Evolutionary conservation across 306 rosid genomes (phyloP).

Genomic region (Lagenaria siceraria): DNA sequence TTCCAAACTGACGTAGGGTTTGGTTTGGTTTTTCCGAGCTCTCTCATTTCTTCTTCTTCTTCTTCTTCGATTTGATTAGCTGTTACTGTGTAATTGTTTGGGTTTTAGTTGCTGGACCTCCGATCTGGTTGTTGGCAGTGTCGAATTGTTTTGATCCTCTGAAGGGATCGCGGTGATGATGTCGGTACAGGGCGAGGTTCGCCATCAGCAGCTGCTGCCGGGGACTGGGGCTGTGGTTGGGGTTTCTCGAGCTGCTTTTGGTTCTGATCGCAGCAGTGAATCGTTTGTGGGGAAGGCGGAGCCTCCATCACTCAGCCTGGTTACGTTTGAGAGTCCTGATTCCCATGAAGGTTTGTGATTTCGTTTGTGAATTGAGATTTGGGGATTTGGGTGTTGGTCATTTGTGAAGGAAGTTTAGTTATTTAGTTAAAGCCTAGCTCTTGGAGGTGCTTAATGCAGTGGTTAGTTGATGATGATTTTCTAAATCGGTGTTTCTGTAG

Average conservation of each 20-base stretch:
- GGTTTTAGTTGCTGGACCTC: background rate
- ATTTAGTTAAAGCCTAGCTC: background rate
- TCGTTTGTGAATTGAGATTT: background rate
- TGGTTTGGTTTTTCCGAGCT: conserved; percentile 12
- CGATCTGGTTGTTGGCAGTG: conserved; percentile 10
- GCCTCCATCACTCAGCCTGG: conserved; percentile 23
- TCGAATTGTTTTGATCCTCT: conserved; percentile 19
- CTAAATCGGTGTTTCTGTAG: background rate
- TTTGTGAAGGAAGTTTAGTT: background rate
- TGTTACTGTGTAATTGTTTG: background rate
- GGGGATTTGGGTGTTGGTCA: background rate
- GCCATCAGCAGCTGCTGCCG: conserved; percentile 24
- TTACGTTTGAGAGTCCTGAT: conserved; percentile 20
- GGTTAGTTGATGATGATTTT: background rate
- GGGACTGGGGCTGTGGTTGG: conserved; percentile 13
- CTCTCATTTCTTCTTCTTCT: background rate
- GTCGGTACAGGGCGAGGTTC: conserved; percentile 65
- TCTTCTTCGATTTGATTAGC: background rate
- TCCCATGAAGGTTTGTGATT: conserved; percentile 26
- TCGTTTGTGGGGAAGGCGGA: conserved; percentile 19
- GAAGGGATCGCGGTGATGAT: conserved; percentile 34
- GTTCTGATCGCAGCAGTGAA: conserved; percentile 18
- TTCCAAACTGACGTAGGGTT: conserved; percentile 23
- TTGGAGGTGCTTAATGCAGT: background rate
- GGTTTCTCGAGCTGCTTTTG: conserved; percentile 25